A percentile compares a stretch with the other conserved stretches of the same genome.
phyloP scores from a whole-genome alignment of 2,329 filamentous ascomycete species.

The Harringtonia lauricola region DNA sequence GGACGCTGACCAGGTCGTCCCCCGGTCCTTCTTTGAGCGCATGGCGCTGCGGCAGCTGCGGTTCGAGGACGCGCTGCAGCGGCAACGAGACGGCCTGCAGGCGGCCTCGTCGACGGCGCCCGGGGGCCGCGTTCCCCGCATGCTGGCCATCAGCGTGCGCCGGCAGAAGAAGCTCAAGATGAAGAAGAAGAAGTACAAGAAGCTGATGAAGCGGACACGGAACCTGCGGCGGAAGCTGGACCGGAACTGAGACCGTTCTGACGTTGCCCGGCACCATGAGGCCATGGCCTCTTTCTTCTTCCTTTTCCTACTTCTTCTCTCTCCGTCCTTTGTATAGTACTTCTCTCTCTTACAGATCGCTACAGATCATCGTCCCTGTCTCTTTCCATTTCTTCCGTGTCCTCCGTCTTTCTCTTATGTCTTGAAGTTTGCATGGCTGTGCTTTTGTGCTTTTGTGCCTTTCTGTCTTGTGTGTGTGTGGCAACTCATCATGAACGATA shows the following conservation, averaged over 20 bases:
- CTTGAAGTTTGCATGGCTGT: neutral
- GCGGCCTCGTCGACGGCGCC: too few species aligned
- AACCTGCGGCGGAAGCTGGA: constrained; percentile 71
- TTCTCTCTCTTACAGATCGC: neutral
- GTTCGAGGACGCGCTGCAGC: constrained; percentile 37
- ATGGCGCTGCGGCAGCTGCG: constrained; percentile 54
- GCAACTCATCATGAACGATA: too few species aligned
- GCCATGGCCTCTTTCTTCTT: neutral
- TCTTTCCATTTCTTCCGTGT: neutral
- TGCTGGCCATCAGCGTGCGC: constrained; percentile 83
- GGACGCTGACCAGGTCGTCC: constrained; percentile 14
- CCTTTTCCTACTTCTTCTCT: neutral
- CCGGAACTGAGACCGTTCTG: constrained; percentile 4
- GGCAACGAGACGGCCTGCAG: constrained; percentile 27
- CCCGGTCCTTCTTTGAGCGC: constrained; percentile 56
- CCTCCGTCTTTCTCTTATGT: neutral
- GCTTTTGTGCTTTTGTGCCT: too few species aligned
- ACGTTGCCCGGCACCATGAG: too few species aligned
- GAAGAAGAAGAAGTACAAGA: constrained; percentile 99
- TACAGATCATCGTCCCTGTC: neutral
- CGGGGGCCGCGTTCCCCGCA: constrained; percentile 27
- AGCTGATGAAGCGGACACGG: constrained; percentile 87
- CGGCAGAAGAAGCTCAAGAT: constrained; percentile 92
- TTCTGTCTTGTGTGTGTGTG: too few species aligned
- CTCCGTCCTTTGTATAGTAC: neutral